These are phyloP conservation scores for Shiraia bambusicola DNA, from an alignment of 2,329 filamentous ascomycete genomes.

Conservation along the genomic window DNA sequence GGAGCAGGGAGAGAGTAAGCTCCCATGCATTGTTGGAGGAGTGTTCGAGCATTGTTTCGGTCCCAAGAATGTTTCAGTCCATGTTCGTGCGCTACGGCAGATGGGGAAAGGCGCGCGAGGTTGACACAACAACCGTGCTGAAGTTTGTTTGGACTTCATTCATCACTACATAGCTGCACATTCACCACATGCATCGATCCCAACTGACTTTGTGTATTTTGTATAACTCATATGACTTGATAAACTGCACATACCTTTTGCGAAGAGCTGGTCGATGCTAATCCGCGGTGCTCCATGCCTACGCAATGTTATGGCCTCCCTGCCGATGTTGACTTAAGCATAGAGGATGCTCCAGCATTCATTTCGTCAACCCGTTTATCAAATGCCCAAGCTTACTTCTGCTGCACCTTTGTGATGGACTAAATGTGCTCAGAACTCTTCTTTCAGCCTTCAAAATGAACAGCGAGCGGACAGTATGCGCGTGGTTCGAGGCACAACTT, in stretches of 20 bases:
- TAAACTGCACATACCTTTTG: no score
- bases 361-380: slow-evolving; percentile 18
- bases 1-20: slow-evolving; percentile 2
- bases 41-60: slow-evolving; percentile 24
- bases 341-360: background rate
- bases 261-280: no score
- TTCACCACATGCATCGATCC: no score
- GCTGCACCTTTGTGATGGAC: slow-evolving; percentile 16
- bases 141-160: slow-evolving; percentile 23
- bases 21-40: slow-evolving; percentile 14
- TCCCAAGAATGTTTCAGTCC: slow-evolving; percentile 12
- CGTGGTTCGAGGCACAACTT: slow-evolving; percentile 20
- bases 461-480: slow-evolving; percentile 7
- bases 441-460: slow-evolving; percentile 18
- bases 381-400: slow-evolving; percentile 22
- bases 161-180: slow-evolving; percentile 6
- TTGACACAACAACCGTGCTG: slow-evolving; percentile 10
- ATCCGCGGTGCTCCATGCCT: no score
- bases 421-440: slow-evolving; percentile 31
- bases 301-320: no score
- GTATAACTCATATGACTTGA: no score
- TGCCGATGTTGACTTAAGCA: no score
- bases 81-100: slow-evolving; percentile 5
- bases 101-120: slow-evolving; percentile 10
- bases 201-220: no score